Evolutionary conservation across 352 stramenopile species (phyloP).

Genomic region (Pythium myriotylum): DNA sequence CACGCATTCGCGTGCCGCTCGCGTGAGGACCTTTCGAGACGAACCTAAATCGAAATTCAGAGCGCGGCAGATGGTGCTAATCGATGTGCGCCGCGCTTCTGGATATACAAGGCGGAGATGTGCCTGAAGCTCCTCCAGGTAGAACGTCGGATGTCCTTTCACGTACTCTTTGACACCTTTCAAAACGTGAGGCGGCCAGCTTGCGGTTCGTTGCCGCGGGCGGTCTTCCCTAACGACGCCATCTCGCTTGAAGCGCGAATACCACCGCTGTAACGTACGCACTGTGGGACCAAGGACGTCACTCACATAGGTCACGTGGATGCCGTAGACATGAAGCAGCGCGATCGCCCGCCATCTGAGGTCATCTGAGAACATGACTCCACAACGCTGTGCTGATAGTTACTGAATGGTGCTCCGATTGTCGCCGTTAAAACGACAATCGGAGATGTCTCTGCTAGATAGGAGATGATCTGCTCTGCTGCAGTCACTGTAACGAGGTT

Average conservation of each 20-base stretch:
- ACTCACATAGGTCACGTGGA: background rate
- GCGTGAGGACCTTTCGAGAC: slow-evolving; percentile 22
- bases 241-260: background rate
- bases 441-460: background rate
- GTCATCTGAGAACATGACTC: slow-evolving; percentile 14
- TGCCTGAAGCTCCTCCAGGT: slow-evolving; percentile 28
- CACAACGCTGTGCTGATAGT: too few relatives aligned
- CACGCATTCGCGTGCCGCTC: slow-evolving; percentile 5
- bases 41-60: slow-evolving; percentile 24
- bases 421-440: background rate
- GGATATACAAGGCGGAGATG: too few relatives aligned
- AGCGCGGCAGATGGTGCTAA: slow-evolving; percentile 30
- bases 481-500: too few relatives aligned
- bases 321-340: slow-evolving; percentile 11
- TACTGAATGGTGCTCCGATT: too few relatives aligned
- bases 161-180: slow-evolving; percentile 16
- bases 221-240: slow-evolving; percentile 1
- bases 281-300: slow-evolving; percentile 1
- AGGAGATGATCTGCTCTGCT: too few relatives aligned
- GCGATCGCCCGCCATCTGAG: slow-evolving; percentile 10
- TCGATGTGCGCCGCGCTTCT: background rate
- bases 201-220: background rate
- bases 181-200: slow-evolving; percentile 4
- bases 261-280: slow-evolving; percentile 11
- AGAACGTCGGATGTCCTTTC: slow-evolving; percentile 26